phyloP scores from a whole-genome alignment of 805 yeast species.

The Wickerhamiella brachini region DNA sequence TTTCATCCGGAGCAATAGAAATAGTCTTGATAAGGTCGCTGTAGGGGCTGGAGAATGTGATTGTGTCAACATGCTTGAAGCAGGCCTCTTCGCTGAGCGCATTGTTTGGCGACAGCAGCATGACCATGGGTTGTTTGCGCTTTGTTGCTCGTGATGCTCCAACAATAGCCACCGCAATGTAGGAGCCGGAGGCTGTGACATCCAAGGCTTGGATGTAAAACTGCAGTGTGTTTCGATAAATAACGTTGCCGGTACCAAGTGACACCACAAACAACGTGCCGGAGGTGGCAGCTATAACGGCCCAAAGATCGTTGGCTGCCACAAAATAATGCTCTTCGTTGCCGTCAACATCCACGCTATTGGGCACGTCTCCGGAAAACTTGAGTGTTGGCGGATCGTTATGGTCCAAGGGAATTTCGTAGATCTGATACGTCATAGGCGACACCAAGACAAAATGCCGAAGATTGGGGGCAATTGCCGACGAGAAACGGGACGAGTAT shows the following conservation, averaged over 20 bases:
- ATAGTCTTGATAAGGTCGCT: conserved; percentile 70
- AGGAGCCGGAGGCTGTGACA: conserved; percentile 46
- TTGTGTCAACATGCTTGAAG: conserved; percentile 36
- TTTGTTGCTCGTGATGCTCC: conserved; percentile 59
- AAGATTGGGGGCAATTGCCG: conserved; percentile 52
- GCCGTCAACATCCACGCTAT: conserved; percentile 1
- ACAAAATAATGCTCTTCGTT: conserved; percentile 9
- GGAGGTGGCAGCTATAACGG: conserved; percentile 58
- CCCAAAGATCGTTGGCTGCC: conserved; percentile 38
- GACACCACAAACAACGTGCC: conserved; percentile 61
- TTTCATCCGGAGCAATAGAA: conserved; percentile 58
- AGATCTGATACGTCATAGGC: conserved; percentile 64
- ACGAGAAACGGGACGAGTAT: conserved; percentile 4
- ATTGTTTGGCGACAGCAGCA: conserved; percentile 33
- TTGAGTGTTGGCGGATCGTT: conserved; percentile 39
- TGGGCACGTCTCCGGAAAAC: conserved; percentile 56
- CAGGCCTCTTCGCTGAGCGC: conserved; percentile 5
- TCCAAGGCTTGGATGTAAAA: conserved; percentile 74
- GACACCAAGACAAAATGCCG: conserved; percentile 51
- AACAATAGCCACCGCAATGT: conserved; percentile 69
- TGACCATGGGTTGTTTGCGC: conserved; percentile 63
- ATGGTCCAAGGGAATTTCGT: conserved; percentile 34
- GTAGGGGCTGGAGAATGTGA: conserved; percentile 71
- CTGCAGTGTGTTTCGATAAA: conserved; percentile 54
- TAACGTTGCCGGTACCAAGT: conserved; percentile 43